Evolutionary conservation across 2,329 filamentous ascomycete genomes (phyloP).

Genomic region (Colletotrichum theobromicola): DNA sequence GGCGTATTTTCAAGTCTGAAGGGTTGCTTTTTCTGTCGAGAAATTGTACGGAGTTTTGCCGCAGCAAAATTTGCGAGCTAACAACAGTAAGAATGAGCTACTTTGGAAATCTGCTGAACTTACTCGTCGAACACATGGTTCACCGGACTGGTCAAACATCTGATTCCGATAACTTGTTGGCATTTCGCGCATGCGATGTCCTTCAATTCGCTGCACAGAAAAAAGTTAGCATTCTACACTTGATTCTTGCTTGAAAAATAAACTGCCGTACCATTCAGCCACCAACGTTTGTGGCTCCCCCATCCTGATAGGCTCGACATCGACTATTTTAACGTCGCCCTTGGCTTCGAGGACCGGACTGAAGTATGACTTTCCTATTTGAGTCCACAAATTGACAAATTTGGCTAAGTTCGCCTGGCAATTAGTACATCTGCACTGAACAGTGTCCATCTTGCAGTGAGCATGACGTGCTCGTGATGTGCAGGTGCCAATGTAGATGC

Average conservation of each 20-base stretch:
- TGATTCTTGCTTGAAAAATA: neutral
- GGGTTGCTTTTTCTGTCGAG: slow-evolving; percentile 11
- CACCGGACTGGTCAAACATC: slow-evolving; percentile 35
- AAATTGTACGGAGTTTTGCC: slow-evolving; percentile 31
- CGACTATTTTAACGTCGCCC: slow-evolving; percentile 24
- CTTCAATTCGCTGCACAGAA: slow-evolving; percentile 36
- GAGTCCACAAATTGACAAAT: slow-evolving; percentile 42
- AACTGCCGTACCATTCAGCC: slow-evolving; percentile 34
- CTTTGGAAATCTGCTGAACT: slow-evolving; percentile 10
- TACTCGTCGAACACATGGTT: slow-evolving; percentile 44
- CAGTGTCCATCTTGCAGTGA: slow-evolving; percentile 34
- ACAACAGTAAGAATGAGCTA: neutral
- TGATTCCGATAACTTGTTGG: slow-evolving; percentile 35
- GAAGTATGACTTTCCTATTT: slow-evolving; percentile 44
- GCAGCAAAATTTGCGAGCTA: slow-evolving; percentile 43
- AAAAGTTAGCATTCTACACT: neutral
- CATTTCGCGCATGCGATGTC: slow-evolving; percentile 40
- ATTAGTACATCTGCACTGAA: slow-evolving; percentile 39
- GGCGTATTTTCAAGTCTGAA: slow-evolving; percentile 36
- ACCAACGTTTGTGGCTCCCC: slow-evolving; percentile 41
- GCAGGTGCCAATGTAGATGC: neutral
- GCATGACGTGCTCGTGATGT: neutral
- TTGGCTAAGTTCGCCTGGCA: slow-evolving; percentile 34
- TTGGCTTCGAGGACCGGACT: slow-evolving; percentile 36
- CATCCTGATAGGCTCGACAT: slow-evolving; percentile 28